phyloP scores from a whole-genome alignment of 352 stramenopile species.

The Phytopythium delawarense region DNA sequence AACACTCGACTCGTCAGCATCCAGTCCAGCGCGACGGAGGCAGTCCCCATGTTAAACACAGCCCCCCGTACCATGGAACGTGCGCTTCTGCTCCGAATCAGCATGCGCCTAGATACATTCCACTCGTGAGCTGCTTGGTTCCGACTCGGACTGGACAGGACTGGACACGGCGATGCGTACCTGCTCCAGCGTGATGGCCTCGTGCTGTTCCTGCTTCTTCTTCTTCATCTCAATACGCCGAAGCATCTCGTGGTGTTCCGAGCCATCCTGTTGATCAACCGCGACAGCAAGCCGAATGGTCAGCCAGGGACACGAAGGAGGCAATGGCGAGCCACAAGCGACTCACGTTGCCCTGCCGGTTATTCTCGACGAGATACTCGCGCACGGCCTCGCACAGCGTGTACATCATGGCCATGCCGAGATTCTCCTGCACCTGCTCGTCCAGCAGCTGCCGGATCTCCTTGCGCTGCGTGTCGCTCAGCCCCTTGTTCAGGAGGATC shows the following conservation, averaged over 20 bases:
- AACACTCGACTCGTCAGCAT: background rate
- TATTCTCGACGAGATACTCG: constrained; percentile 88
- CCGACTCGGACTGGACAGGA: background rate
- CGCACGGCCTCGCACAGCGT: constrained; percentile 77
- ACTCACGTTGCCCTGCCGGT: constrained; percentile 77
- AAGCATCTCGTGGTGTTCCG: constrained; percentile 88
- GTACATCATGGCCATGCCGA: constrained; percentile 88
- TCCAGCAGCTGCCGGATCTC: constrained; percentile 64
- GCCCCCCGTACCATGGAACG: constrained; percentile 24
- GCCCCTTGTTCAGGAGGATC: constrained; percentile 69
- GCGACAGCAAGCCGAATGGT: constrained; percentile 5
- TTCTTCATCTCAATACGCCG: constrained; percentile 75
- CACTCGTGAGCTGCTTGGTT: constrained; percentile 12
- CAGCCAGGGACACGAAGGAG: background rate
- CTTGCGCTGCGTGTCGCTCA: constrained; percentile 76
- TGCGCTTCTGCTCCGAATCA: constrained; percentile 19
- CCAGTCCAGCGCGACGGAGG: background rate
- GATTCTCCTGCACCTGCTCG: constrained; percentile 71
- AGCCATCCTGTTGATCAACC: constrained; percentile 52
- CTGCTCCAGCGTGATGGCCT: constrained; percentile 43
- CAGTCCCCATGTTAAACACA: background rate
- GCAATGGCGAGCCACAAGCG: background rate
- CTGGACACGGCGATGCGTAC: constrained; percentile 9
- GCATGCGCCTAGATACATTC: constrained; percentile 20
- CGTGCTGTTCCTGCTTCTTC: constrained; percentile 73